phyloP scores from a whole-genome alignment of 352 stramenopile species.

The Pythium brachiatum region DNA sequence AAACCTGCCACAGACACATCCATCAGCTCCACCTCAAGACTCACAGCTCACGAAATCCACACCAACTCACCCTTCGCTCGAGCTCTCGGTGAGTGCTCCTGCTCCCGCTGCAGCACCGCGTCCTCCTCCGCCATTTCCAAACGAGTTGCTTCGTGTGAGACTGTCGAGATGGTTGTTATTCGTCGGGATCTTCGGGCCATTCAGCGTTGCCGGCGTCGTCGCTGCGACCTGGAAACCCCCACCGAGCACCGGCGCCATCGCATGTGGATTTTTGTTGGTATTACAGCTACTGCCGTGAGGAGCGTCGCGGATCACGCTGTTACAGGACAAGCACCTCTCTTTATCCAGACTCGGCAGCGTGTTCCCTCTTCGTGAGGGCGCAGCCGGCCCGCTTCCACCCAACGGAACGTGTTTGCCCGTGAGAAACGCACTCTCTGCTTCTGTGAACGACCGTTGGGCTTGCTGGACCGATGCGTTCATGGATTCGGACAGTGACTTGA shows the following conservation, averaged over 20 bases:
- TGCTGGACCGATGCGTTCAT: constrained; percentile 82
- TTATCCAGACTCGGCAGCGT: constrained; percentile 75
- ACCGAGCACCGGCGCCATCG: constrained; percentile 64
- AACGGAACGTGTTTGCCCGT: constrained; percentile 57
- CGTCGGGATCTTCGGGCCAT: constrained; percentile 30
- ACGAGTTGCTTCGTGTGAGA: constrained; percentile 24
- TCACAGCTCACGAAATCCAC: neutral
- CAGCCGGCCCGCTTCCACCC: constrained; percentile 1
- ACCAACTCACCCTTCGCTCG: constrained; percentile 56
- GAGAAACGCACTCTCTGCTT: constrained; percentile 70
- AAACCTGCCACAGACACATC: constrained; percentile 37
- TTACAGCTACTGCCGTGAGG: constrained; percentile 22
- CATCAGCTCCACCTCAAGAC: neutral
- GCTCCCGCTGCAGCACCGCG: neutral
- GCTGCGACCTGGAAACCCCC: constrained; percentile 63
- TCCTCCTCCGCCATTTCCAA: constrained; percentile 9
- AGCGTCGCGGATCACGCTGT: constrained; percentile 57
- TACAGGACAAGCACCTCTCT: constrained; percentile 77
- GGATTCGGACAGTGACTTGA: constrained; percentile 78
- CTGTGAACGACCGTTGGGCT: constrained; percentile 55
- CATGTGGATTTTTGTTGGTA: constrained; percentile 63
- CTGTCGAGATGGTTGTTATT: constrained; percentile 45
- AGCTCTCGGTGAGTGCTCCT: constrained; percentile 32
- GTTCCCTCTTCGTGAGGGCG: constrained; percentile 40
- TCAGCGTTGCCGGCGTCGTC: constrained; percentile 21